A percentile compares a stretch with the other conserved stretches of the same genome.
Evolutionary conservation across 2,329 filamentous ascomycete species (phyloP).

Genomic region (Emericellopsis cladophorae): DNA sequence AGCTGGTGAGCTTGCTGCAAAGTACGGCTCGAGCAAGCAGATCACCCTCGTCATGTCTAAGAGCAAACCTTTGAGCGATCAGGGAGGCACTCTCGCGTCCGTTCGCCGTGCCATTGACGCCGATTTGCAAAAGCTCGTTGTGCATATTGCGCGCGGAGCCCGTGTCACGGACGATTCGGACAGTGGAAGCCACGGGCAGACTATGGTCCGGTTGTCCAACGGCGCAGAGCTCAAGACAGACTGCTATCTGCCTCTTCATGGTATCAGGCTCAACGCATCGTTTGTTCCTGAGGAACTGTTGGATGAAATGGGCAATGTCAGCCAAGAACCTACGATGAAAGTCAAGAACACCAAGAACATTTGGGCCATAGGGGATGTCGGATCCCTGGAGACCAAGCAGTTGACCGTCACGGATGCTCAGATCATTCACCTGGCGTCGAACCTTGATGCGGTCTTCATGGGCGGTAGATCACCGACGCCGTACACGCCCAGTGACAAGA

Average conservation of each 20-base stretch:
- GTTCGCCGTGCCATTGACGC: slow-evolving; percentile 15
- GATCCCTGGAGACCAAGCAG: slow-evolving; percentile 24
- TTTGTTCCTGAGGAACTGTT: slow-evolving; percentile 22
- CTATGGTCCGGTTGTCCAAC: slow-evolving; percentile 15
- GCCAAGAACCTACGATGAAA: slow-evolving; percentile 19
- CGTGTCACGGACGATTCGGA: slow-evolving; percentile 12
- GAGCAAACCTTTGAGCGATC: slow-evolving; percentile 5
- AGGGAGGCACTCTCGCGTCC: slow-evolving; percentile 7
- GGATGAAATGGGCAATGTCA: slow-evolving; percentile 17
- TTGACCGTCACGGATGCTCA: slow-evolving; percentile 17
- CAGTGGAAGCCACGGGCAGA: background rate
- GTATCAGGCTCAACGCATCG: slow-evolving; percentile 26
- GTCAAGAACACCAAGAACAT: slow-evolving; percentile 19
- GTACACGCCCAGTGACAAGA: slow-evolving; percentile 11
- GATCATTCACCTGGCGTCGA: slow-evolving; percentile 16
- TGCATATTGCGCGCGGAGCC: slow-evolving; percentile 15
- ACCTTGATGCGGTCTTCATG: slow-evolving; percentile 14
- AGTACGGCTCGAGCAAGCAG: slow-evolving; percentile 90
- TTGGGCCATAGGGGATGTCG: slow-evolving; percentile 28
- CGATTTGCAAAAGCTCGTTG: slow-evolving; percentile 13
- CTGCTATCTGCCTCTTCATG: slow-evolving; percentile 31
- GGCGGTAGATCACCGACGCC: background rate
- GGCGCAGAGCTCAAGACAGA: slow-evolving; percentile 16
- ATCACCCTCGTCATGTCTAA: slow-evolving; percentile 8
- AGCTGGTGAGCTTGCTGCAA: slow-evolving; percentile 64